Evolutionary conservation across 129 eudicot genomes (phyloP), one percentile per base, ranked within the genome.

Genomic region (Flaveria brownii): DNA sequence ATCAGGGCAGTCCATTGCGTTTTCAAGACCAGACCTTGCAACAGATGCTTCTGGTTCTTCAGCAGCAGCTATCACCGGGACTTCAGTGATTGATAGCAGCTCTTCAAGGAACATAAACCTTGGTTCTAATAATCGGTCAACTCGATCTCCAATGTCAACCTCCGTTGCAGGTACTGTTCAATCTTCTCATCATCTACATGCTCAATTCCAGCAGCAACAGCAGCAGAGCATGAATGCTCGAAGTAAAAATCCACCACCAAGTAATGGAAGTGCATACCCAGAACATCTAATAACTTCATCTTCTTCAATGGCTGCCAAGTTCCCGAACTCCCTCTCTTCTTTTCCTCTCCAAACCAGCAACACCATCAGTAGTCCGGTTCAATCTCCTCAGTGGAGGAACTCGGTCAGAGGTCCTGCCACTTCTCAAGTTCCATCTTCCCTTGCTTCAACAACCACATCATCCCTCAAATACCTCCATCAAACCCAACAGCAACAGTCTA

Each of bases 321-420:
- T 85, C 57, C 90, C 92, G 2, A 90, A 80, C 63, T 71, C 86
- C 2, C 30, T 86, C 26, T 57, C 97, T 18, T 71, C 85, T 15
- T 94, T 85, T 61, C 90, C 93, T 0, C 91, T 81, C 45, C 96
- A 91, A 69, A 84, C 75, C 71, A 83, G 78, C 80, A 89, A 84
- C 69, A 25, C 70, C 18, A 74, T 57, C 81, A 80, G 79, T 30
- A 73, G 86, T 46, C 84, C 92, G 0, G 56, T 79, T 10, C 98
- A 94, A 69, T 93, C 97, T 12, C 89, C 96, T 2, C 98, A 94
- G 64, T 94, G 97, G 98, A 91, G 89, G 74, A 87, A 84, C 70
- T 79, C 97, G 0, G 55, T 73, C 1, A 83, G 93, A 75, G 84
- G 91, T 11, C 75, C 87, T 5, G 12, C 88, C 20, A 33, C 88